Evolutionary conservation across 192 early-diverging fungal species (phyloP).

Genomic region (Coemansia sp.): DNA sequence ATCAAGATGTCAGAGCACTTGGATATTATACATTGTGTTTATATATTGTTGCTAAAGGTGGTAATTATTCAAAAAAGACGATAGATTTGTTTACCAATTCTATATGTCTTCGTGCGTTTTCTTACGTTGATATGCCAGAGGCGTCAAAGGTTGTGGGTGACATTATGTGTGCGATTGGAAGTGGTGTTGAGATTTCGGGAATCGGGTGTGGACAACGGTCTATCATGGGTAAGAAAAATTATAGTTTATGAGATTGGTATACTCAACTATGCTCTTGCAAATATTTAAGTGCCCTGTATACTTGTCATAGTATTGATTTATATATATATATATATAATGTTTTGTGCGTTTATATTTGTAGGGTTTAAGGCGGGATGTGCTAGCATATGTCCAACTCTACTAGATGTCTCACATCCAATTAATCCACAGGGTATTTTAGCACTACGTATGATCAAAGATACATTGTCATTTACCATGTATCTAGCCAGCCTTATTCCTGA

Average conservation of each 20-base stretch:
- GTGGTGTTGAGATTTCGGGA: conserved; percentile 21
- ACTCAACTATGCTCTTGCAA: too few species aligned
- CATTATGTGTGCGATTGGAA: conserved; percentile 37
- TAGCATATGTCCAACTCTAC: conserved; percentile 42
- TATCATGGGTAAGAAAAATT: conserved; percentile 19
- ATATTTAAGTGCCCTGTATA: too few species aligned
- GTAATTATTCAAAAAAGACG: conserved; percentile 16
- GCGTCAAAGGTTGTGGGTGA: conserved; percentile 31
- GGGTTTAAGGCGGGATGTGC: conserved; percentile 29
- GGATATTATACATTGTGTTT: conserved; percentile 26
- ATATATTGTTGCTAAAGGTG: conserved; percentile 23
- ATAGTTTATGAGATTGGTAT: too few species aligned
- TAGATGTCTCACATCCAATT: conserved; percentile 22
- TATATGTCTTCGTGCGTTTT: conserved; percentile 30
- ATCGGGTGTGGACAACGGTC: conserved; percentile 45
- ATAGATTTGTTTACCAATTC: conserved; percentile 39
- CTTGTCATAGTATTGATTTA: too few species aligned
- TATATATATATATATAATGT: too few species aligned
- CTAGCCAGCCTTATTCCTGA: conserved; percentile 29
- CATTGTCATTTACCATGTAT: conserved; percentile 10
- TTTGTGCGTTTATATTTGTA: too few species aligned
- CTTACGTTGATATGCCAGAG: conserved; percentile 36
- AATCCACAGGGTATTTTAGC: conserved; percentile 45
- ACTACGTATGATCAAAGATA: conserved; percentile 25
- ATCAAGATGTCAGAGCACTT: conserved; percentile 36